Percentiles rank a stretch among this genome's conserved stretches.
These are phyloP conservation scores for Capsicum rhomboideum DNA, from an alignment of 257 asterid species.

Conservation along the genomic window DNA sequence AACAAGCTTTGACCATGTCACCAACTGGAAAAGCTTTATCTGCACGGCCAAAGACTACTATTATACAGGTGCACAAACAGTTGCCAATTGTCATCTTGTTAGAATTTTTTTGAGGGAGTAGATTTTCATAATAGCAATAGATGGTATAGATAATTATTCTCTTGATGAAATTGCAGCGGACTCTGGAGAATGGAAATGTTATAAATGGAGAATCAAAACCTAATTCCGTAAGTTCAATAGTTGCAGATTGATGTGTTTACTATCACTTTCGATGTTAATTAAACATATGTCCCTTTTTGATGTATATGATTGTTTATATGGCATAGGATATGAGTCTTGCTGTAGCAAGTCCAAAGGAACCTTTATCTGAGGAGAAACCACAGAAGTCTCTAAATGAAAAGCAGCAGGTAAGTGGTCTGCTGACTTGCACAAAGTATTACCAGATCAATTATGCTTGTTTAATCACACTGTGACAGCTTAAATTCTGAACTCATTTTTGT, in stretches of 20 bases:
- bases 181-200: constrained; percentile 68
- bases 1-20: constrained; percentile 93
- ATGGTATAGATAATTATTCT: constrained; percentile 16
- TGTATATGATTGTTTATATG: constrained; percentile 16
- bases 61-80: constrained; percentile 50
- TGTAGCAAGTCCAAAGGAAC: constrained; percentile 60
- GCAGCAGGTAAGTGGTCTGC: constrained; percentile 59
- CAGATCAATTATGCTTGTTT: not conserved
- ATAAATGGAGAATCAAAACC: constrained; percentile 56
- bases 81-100: not conserved
- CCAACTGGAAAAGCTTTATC: constrained; percentile 82
- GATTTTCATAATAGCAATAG: constrained; percentile 3
- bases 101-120: not conserved
- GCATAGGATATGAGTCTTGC: constrained; percentile 49
- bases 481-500: not conserved
- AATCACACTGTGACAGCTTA: not conserved
- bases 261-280: not conserved
- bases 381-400: constrained; percentile 88
- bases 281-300: not conserved
- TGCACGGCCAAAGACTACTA: constrained; percentile 65
- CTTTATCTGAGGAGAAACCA: constrained; percentile 84
- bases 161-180: constrained; percentile 51
- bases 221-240: constrained; percentile 34
- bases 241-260: not conserved
- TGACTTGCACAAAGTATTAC: not conserved